Percentiles rank a stretch among this genome's conserved stretches.
These are phyloP conservation scores for Bullera alba DNA, from an alignment of 768 basidiomycete genomes.

Conservation along the genomic window DNA sequence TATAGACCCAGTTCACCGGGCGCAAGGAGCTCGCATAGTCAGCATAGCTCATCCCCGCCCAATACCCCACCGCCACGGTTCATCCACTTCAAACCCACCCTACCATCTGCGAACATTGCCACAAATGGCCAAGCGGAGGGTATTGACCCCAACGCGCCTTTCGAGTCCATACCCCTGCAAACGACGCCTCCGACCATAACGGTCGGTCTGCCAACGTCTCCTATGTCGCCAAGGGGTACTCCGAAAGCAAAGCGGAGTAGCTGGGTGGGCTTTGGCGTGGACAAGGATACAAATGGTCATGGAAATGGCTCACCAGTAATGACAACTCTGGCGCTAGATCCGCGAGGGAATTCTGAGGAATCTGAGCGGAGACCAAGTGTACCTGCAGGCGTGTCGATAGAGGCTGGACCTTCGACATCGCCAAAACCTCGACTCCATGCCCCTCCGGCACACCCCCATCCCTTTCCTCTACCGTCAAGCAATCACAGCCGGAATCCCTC, in stretches of 20 bases:
- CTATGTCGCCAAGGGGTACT: neutral
- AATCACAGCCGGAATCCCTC: conserved; percentile 2
- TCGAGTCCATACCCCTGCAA: conserved; percentile 19
- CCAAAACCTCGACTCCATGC: conserved; percentile 27
- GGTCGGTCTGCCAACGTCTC: neutral
- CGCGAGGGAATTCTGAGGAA: neutral
- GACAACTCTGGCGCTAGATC: neutral
- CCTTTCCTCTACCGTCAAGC: conserved; percentile 23
- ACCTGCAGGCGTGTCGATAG: neutral
- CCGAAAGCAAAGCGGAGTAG: neutral
- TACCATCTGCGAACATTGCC: conserved; percentile 6
- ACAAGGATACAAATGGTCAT: conserved; percentile 1
- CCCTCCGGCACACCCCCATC: conserved; percentile 37
- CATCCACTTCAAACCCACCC: conserved; percentile 5
- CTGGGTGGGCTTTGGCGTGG: conserved; percentile 18
- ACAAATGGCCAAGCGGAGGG: conserved; percentile 1
- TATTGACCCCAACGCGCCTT: conserved; percentile 9
- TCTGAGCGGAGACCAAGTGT: neutral
- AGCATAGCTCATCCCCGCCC: neutral
- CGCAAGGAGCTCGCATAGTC: no score
- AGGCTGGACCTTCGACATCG: conserved; percentile 4
- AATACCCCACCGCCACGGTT: conserved; percentile 5
- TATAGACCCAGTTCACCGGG: no score
- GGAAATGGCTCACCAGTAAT: neutral
- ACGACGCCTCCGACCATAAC: conserved; percentile 11